A percentile compares a stretch with the other conserved stretches of the same genome.
Conservation (phyloP, 768 basidiomycete species). For the Xerocomus potaroensis region DNA sequence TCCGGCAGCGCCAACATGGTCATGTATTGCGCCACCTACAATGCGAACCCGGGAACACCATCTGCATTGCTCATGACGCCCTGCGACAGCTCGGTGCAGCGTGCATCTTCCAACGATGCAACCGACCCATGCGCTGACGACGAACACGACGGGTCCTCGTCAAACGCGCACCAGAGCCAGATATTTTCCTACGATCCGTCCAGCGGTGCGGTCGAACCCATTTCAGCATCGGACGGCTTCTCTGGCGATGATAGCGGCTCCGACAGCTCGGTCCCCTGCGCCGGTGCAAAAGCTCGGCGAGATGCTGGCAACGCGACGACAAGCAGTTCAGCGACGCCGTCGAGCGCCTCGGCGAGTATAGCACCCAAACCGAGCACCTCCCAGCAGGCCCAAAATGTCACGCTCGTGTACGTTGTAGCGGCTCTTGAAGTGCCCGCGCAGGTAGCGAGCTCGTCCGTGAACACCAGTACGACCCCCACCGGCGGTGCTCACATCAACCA, state of each 20-base stretch:
- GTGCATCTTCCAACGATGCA: neutral
- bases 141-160: slow-evolving; percentile 1
- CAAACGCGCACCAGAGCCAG: slow-evolving; percentile 44
- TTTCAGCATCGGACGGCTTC: slow-evolving; percentile 36
- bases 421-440: slow-evolving; percentile 27
- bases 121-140: slow-evolving; percentile 10
- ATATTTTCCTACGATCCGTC: slow-evolving; percentile 50
- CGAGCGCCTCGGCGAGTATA: slow-evolving; percentile 16
- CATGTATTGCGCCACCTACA: slow-evolving; percentile 58
- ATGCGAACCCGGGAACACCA: slow-evolving; percentile 45
- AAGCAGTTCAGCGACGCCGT: slow-evolving; percentile 6
- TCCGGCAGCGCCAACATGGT: slow-evolving; percentile 32
- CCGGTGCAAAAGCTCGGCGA: slow-evolving; percentile 14
- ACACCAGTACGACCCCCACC: neutral
- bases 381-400: slow-evolving; percentile 36
- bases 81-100: slow-evolving; percentile 38
- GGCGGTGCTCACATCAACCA: neutral
- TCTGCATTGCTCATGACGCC: slow-evolving; percentile 47
- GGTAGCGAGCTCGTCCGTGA: neutral
- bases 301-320: slow-evolving; percentile 5
- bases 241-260: slow-evolving; percentile 17
- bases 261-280: neutral
- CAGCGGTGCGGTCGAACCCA: slow-evolving; percentile 50
- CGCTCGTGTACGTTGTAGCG: slow-evolving; percentile 48
- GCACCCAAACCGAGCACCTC: slow-evolving; percentile 7